These are phyloP conservation scores for Piper betle DNA, from an alignment of 164 flowering plant species.

Conservation along the genomic window DNA sequence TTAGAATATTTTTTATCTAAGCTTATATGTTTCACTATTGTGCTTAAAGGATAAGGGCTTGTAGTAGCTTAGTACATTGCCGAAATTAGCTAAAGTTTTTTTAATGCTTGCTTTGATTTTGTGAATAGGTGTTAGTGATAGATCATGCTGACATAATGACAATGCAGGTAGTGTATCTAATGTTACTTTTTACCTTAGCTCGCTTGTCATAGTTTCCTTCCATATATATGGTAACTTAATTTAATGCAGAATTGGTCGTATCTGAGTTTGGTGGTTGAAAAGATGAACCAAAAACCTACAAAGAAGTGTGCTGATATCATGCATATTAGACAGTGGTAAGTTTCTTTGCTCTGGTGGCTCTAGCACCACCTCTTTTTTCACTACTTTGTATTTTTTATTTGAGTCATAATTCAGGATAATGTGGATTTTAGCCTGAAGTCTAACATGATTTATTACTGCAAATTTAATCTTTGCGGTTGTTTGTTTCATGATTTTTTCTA, in stretches of 20 bases:
- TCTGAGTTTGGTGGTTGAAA: conserved; percentile 46
- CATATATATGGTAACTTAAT: neutral
- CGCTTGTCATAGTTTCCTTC: neutral
- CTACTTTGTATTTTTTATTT: neutral
- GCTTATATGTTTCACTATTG: neutral
- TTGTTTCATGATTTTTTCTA: neutral
- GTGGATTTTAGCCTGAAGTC: neutral
- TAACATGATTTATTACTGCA: neutral
- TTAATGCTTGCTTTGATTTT: neutral
- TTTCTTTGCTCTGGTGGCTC: too few relatives aligned
- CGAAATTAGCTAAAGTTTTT: neutral
- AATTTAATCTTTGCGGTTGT: neutral
- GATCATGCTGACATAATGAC: conserved; percentile 92
- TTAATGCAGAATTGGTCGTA: conserved; percentile 68
- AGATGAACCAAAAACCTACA: conserved; percentile 56
- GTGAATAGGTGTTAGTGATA: conserved; percentile 51
- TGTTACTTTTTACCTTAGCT: conserved; percentile 2
- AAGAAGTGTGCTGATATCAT: conserved; percentile 73
- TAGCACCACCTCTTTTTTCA: too few relatives aligned
- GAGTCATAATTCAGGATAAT: neutral
- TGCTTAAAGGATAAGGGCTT: neutral
- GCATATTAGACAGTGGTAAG: conserved; percentile 84
- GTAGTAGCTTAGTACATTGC: neutral
- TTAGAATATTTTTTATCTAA: neutral
- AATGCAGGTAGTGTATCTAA: conserved; percentile 56